phyloP scores from a whole-genome alignment of 2,329 filamentous ascomycete genomes.

The Nigrograna mackinnonii region DNA sequence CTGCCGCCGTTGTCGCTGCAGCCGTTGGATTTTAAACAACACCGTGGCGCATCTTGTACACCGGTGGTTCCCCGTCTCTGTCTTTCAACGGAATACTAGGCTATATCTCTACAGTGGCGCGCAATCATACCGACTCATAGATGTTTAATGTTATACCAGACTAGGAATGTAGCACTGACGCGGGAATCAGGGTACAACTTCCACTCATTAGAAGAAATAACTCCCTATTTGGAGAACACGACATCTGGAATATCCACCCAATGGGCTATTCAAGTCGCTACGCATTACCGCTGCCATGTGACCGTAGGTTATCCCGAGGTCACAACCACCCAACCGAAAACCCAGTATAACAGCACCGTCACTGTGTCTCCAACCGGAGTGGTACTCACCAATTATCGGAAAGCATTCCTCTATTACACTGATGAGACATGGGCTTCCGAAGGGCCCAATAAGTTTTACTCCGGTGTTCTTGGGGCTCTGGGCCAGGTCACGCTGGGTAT shows the following conservation, averaged over 20 bases:
- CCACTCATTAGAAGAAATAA: conserved; percentile 67
- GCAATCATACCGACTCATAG: too few relatives aligned
- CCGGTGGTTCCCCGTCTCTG: too few relatives aligned
- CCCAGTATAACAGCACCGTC: conserved; percentile 63
- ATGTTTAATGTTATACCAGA: too few relatives aligned
- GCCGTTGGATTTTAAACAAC: too few relatives aligned
- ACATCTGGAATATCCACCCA: conserved; percentile 68
- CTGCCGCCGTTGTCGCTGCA: too few relatives aligned
- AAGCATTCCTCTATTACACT: conserved; percentile 68
- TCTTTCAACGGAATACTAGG: too few relatives aligned
- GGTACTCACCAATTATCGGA: conserved; percentile 64
- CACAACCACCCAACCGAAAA: conserved; percentile 28
- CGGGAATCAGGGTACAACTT: conserved; percentile 86
- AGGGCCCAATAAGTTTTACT: conserved; percentile 46
- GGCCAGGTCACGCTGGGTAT: conserved; percentile 49
- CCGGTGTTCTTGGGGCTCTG: conserved; percentile 35
- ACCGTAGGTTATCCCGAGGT: conserved; percentile 74
- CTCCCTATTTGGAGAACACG: conserved; percentile 69
- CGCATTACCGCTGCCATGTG: conserved; percentile 69
- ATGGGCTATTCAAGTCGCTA: conserved; percentile 71
- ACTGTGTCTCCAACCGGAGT: conserved; percentile 59
- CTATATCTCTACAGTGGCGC: too few relatives aligned
- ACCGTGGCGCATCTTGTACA: too few relatives aligned
- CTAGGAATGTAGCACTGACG: too few relatives aligned
- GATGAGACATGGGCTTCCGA: conserved; percentile 67